Base-by-base conservation (phyloP, 371 early-diverging fungal species). In the Chytridiales sp. region DNA sequence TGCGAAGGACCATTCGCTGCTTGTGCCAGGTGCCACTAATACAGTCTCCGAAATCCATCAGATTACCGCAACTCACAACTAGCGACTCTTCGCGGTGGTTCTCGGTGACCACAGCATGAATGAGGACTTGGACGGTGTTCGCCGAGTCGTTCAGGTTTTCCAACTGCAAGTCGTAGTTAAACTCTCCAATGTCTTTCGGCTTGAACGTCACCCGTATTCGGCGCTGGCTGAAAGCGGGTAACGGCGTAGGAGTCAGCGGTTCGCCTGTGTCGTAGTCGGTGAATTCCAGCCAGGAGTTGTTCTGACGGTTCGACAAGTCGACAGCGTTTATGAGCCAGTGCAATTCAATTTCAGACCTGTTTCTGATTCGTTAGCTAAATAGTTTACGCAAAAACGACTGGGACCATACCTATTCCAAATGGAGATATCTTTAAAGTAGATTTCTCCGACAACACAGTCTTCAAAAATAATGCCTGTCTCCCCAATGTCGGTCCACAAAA, bases 11-110 rank as follows among this genome's bases (percentile, higher is more conserved):
- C 8, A 97, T 74, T 34, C 85, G 83, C 48, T 87, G 86, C 48
- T 84, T 82, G 26, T 86, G 83, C 91, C 92, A 91, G 26, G 47
- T 2, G 11, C 97, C 97, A 31, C 92, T 88, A 54, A 85, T 84
- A 66, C 94, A 94, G 60, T 94, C 93, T 27, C 95, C 96, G 79
- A 97, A 98, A 71, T 97, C 95, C 9, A 98, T 57, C 3, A 85
- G 75, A 40, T 78, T 84, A 1, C 88, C 91, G 56, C 85, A 86
- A 52, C 86, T 86, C 35, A 97, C 82, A 0, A 87, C 76, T 34
- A 90, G 66, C 0, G 87, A 80, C 56, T 92, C 94, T 50, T 94
- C 89, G 35, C 84, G 79, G 47, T 84, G 75, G 3, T 86, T 87
- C 1, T 89, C 86, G 6, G 90, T 82, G 0, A 91, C 92, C 3